Percentiles rank a stretch among this genome's conserved stretches.
phyloP scores from a whole-genome alignment of 805 yeast genomes.

The Myxozyma sirexii region DNA sequence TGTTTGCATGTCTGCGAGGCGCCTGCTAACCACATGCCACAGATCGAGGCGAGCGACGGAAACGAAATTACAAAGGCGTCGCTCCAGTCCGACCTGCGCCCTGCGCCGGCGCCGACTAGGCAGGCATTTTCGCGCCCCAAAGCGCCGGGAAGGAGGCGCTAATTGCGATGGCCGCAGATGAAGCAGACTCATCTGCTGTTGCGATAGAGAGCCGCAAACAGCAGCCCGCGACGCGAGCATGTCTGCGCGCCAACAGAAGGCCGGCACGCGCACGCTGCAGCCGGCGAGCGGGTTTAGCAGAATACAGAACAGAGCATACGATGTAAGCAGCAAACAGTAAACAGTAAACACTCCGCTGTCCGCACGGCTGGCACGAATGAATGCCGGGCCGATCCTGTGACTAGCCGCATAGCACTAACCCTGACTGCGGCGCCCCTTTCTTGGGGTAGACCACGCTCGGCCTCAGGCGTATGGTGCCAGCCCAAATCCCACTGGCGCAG shows the following conservation, averaged over 20 bases:
- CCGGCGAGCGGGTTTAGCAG: no score
- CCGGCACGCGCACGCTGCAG: no score
- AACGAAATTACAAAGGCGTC: constrained; percentile 33
- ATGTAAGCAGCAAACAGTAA: no score
- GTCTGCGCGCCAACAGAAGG: background rate
- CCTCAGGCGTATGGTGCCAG: no score
- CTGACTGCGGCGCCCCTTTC: constrained; percentile 7
- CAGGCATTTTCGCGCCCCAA: constrained; percentile 31
- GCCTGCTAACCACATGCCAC: constrained; percentile 3
- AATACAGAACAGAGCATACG: no score
- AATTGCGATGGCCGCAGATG: no score
- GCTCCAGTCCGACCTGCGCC: constrained; percentile 29
- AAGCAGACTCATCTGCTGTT: no score
- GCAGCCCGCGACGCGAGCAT: no score
- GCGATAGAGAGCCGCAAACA: constrained; percentile 3
- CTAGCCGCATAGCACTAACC: background rate
- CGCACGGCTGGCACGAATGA: background rate
- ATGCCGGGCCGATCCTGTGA: background rate
- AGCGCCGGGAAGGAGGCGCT: constrained; percentile 28
- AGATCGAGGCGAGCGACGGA: constrained; percentile 40
- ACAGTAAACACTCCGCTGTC: background rate
- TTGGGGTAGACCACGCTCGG: background rate
- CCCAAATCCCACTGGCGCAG: no score
- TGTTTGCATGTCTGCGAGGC: background rate
- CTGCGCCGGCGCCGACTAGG: constrained; percentile 14